Evolutionary conservation across 129 eudicot genomes (phyloP).

Genomic region (Chrysanthemum lavandulifolium): DNA sequence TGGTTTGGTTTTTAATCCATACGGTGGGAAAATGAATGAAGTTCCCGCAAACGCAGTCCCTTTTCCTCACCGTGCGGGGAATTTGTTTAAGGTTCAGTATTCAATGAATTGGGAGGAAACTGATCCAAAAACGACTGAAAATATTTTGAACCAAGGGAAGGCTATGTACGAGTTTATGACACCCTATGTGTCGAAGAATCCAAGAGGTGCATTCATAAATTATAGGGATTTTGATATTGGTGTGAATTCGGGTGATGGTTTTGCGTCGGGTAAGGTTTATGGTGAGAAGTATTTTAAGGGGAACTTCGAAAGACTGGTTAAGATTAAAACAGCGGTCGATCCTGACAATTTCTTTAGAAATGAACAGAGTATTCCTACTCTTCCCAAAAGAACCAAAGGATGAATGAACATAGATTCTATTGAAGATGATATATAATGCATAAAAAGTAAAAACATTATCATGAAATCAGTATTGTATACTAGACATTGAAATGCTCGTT

Average conservation of each 20-base stretch:
- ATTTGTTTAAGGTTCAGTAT: slow-evolving; percentile 44
- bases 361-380: slow-evolving; percentile 45
- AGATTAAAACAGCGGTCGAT: slow-evolving; percentile 34
- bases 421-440: no score
- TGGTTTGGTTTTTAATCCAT: slow-evolving; percentile 40
- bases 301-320: slow-evolving; percentile 43
- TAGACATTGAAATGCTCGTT: no score
- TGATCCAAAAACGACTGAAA: slow-evolving; percentile 14
- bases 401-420: no score
- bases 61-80: slow-evolving; percentile 46
- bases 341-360: slow-evolving; percentile 42
- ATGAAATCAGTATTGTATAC: no score
- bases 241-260: slow-evolving; percentile 12
- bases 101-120: slow-evolving; percentile 41
- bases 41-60: slow-evolving; percentile 33
- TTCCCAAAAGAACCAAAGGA: not conserved
- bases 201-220: slow-evolving; percentile 43
- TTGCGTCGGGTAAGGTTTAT: slow-evolving; percentile 22
- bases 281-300: slow-evolving; percentile 44
- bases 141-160: slow-evolving; percentile 27
- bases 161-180: slow-evolving; percentile 36
- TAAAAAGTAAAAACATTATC: no score
- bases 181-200: slow-evolving; percentile 41
- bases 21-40: slow-evolving; percentile 54
- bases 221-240: slow-evolving; percentile 48